Conservation (phyloP, 306 rosid genomes). For the apple (Malus domestica) region ASM211411v1 NC_041805.1:13022001-13022500, state of each 20-base stretch:
- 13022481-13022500: constrained; percentile 80
- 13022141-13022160: background rate
- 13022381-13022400: constrained; percentile 84
- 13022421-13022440: constrained; percentile 79
- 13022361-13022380: constrained; percentile 83
- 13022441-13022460: constrained; percentile 84
- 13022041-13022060: background rate
- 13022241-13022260: background rate
- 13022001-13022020: background rate
- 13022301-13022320: constrained; percentile 44
- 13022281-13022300: constrained; percentile 39
- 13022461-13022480: constrained; percentile 94
- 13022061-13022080: background rate
- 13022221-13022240: background rate
- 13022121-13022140: background rate
- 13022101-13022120: background rate
- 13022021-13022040: background rate
- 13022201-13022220: background rate
- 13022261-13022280: background rate
- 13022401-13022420: constrained; percentile 70
- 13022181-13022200: background rate
- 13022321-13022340: constrained; percentile 66
- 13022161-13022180: background rate
- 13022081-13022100: background rate
- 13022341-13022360: constrained; percentile 79